phyloP scores from a whole-genome alignment of 176 grass and related monocot species.

The Musa itinerans region DNA sequence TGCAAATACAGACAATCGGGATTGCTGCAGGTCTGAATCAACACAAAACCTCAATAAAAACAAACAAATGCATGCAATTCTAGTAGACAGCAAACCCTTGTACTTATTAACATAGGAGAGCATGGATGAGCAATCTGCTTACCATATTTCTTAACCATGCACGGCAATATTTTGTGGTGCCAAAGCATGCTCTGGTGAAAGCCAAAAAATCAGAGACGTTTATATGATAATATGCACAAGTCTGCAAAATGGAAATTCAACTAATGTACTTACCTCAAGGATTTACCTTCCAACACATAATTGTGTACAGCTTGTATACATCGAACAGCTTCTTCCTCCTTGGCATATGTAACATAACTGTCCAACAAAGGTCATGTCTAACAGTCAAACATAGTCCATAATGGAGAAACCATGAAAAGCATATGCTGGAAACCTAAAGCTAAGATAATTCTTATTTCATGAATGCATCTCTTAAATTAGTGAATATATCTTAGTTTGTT shows the following conservation, averaged over 20 bases:
- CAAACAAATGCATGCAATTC: neutral
- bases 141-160: slow-evolving; percentile 97
- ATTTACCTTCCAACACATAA: slow-evolving; percentile 92
- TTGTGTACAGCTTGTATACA: slow-evolving; percentile 98
- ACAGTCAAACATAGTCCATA: neutral
- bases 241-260: slow-evolving; percentile 3
- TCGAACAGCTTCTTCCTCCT: slow-evolving; percentile 83
- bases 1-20: slow-evolving; percentile 99
- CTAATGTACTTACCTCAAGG: slow-evolving; percentile 54
- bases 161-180: slow-evolving; percentile 98
- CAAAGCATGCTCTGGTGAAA: slow-evolving; percentile 81
- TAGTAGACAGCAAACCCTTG: no score
- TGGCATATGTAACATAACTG: slow-evolving; percentile 98
- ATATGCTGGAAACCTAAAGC: neutral
- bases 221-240: slow-evolving; percentile 16
- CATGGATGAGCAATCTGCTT: slow-evolving; percentile 1
- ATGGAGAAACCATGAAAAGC: neutral
- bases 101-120: no score
- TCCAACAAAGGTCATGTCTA: neutral
- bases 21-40: slow-evolving; percentile 86
- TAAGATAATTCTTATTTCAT: no score
- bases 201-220: neutral
- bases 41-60: slow-evolving; percentile 16
- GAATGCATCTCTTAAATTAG: no score
- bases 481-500: no score